Conservation (phyloP, 2,329 filamentous ascomycete genomes). For the Amylocarpus encephaloides region DNA sequence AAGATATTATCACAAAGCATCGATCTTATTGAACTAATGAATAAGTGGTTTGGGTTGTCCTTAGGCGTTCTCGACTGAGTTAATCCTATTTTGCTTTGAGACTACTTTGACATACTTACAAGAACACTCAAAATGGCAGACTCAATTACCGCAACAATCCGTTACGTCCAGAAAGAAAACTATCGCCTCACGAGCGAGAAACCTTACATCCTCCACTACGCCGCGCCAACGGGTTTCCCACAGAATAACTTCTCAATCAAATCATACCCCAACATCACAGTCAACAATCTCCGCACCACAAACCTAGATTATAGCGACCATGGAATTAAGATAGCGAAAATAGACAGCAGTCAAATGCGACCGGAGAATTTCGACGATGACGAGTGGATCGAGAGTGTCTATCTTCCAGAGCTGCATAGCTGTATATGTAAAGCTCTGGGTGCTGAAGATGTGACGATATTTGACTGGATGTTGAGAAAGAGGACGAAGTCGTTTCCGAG, state of each 20-base stretch:
- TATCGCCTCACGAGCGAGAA: background rate
- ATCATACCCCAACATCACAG: background rate
- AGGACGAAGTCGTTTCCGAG: background rate
- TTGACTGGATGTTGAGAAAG: background rate
- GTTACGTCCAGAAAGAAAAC: background rate
- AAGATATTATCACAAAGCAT: background rate
- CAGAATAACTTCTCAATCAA: background rate
- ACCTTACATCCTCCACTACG: background rate
- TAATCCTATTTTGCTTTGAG: background rate
- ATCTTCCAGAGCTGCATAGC: background rate
- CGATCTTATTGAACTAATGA: background rate
- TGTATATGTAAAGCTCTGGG: background rate
- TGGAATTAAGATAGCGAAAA: background rate
- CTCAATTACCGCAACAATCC: background rate
- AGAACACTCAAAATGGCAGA: background rate
- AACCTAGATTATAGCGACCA: background rate
- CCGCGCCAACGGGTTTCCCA: background rate
- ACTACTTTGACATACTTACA: background rate
- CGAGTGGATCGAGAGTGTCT: background rate
- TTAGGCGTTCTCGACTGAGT: background rate
- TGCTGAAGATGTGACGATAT: background rate
- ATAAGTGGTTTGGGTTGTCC: background rate
- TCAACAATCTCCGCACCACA: background rate
- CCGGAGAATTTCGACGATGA: constrained; percentile 1
- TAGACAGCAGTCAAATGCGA: background rate